Percentiles rank a stretch among this genome's conserved stretches.
Evolutionary conservation across 805 yeast genomes (phyloP).

Genomic region (Pichia thaimueangensis): DNA sequence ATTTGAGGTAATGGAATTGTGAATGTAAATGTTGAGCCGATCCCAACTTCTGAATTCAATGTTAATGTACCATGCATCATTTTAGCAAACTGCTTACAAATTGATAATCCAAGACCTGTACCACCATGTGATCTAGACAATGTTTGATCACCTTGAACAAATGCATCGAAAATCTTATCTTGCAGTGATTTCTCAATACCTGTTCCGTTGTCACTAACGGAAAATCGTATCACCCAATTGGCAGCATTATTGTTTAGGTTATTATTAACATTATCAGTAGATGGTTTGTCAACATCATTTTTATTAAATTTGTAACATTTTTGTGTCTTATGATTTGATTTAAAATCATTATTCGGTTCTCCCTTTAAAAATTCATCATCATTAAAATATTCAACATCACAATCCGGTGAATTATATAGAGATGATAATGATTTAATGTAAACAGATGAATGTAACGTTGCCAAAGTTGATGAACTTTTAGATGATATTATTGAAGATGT

Average conservation of each 20-base stretch:
- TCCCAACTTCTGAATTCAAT: constrained; percentile 66
- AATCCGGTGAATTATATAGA: constrained; percentile 28
- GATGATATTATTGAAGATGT: constrained; percentile 2
- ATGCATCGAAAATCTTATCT: constrained; percentile 86
- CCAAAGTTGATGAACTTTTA: constrained; percentile 15
- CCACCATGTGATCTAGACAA: constrained; percentile 90
- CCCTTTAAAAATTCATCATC: constrained; percentile 14
- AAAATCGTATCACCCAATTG: constrained; percentile 58
- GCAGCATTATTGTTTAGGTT: constrained; percentile 27
- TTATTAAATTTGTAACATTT: constrained; percentile 18
- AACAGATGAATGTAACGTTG: constrained; percentile 24
- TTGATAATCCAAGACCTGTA: constrained; percentile 85
- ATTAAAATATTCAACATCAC: constrained; percentile 15
- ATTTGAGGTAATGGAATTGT: constrained; percentile 69
- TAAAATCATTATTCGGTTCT: constrained; percentile 20
- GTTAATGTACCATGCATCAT: constrained; percentile 82
- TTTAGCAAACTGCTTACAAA: constrained; percentile 83
- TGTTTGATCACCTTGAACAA: constrained; percentile 95
- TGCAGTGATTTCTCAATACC: constrained; percentile 84
- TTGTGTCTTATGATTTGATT: constrained; percentile 13
- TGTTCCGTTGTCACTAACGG: constrained; percentile 87
- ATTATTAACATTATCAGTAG: not conserved
- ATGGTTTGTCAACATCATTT: constrained; percentile 14
- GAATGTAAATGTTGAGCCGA: constrained; percentile 80
- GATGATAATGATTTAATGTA: constrained; percentile 40